Percentiles rank a stretch among this genome's conserved stretches.
Evolutionary conservation across 345 rosid species (phyloP).

Genomic region (Brassica incana): DNA sequence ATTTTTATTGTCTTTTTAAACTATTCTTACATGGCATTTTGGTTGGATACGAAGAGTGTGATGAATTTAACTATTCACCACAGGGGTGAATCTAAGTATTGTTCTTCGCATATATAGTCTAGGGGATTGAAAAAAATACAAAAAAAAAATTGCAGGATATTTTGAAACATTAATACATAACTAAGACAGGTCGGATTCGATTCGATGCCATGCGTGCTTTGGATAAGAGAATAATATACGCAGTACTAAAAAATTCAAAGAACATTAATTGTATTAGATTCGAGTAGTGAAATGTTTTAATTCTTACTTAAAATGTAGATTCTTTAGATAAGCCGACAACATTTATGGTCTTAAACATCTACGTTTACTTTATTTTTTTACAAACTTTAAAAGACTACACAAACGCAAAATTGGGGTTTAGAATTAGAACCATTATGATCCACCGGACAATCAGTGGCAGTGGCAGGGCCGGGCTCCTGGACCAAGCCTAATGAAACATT

Average conservation of each 20-base stretch:
- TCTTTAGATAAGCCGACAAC: not conserved
- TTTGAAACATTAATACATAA: not conserved
- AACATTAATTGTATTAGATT: not conserved
- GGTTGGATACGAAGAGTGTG: no score
- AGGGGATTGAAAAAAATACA: not conserved
- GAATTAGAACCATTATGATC: not conserved
- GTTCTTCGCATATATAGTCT: no score
- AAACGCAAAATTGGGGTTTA: not conserved
- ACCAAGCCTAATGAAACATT: no score
- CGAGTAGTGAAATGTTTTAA: not conserved
- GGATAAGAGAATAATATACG: not conserved
- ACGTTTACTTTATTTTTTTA: not conserved
- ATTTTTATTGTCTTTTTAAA: no score
- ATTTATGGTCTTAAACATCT: not conserved
- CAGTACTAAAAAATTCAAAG: not conserved
- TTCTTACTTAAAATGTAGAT: not conserved
- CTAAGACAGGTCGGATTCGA: constrained; percentile 3
- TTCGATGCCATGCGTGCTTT: not conserved
- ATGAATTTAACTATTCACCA: no score
- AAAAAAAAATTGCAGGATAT: not conserved
- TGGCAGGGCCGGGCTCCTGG: no score
- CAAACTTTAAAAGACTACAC: not conserved
- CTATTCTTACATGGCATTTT: no score
- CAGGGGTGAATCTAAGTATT: no score
- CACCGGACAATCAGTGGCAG: not conserved